Percentiles rank a stretch among this genome's conserved stretches.
Conservation (phyloP, 768 basidiomycete genomes). For the Lactifluus piperatus region DNA sequence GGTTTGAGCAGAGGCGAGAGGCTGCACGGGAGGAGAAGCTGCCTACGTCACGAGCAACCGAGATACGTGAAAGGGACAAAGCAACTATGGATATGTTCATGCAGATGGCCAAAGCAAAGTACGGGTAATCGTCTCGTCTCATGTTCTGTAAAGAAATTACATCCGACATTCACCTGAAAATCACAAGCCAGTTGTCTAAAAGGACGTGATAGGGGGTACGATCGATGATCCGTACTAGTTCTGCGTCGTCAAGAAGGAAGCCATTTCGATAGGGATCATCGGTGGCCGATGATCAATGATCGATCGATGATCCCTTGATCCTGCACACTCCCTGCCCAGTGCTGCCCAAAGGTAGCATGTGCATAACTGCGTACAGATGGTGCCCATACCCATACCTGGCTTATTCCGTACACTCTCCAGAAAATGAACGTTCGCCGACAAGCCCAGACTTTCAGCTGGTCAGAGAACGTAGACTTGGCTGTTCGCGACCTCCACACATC, state of each 20-base stretch:
- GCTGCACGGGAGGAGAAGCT: slow-evolving; percentile 39
- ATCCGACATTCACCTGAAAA: background rate
- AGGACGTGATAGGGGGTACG: background rate
- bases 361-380: too few species aligned
- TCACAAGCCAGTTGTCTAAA: background rate
- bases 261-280: background rate
- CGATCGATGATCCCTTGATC: background rate
- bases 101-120: slow-evolving; percentile 80
- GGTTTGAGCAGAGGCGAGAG: slow-evolving; percentile 46
- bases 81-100: slow-evolving; percentile 97
- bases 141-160: too few species aligned
- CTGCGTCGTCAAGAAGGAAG: background rate
- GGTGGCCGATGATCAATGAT: too few species aligned
- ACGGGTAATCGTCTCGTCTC: too few species aligned
- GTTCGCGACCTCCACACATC: too few species aligned
- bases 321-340: background rate
- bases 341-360: background rate
- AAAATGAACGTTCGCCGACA: background rate
- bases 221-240: background rate
- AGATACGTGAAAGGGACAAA: slow-evolving; percentile 71
- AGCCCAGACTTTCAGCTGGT: background rate
- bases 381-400: too few species aligned
- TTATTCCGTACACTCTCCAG: too few species aligned
- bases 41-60: slow-evolving; percentile 39
- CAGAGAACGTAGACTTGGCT: background rate